Evolutionary conservation across 495 filamentous ascomycete genomes (phyloP).

Genomic region (Amorphotheca resinae): DNA sequence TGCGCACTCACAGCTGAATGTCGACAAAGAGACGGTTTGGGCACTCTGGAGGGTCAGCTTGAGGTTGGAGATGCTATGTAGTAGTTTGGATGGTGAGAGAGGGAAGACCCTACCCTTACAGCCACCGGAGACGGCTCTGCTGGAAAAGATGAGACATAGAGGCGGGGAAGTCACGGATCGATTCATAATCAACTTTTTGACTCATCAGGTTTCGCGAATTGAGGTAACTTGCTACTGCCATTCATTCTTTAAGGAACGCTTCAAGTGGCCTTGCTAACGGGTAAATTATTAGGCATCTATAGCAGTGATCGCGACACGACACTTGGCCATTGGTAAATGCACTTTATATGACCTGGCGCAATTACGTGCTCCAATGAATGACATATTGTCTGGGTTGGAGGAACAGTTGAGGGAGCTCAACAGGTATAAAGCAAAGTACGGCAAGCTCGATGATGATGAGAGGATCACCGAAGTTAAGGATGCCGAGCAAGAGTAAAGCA

Average conservation of each 20-base stretch:
- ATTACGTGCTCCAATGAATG: constrained; percentile 37
- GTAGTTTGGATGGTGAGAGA: constrained; percentile 68
- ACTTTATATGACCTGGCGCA: constrained; percentile 29
- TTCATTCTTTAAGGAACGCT: neutral
- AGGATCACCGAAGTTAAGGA: neutral
- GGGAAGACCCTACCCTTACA: constrained; percentile 42
- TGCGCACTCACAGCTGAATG: constrained; percentile 24
- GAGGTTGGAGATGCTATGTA: constrained; percentile 85
- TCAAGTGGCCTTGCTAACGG: neutral
- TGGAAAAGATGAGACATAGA: constrained; percentile 70
- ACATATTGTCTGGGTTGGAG: constrained; percentile 29
- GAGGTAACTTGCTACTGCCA: constrained; percentile 49
- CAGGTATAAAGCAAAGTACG: constrained; percentile 35
- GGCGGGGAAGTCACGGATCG: constrained; percentile 80
- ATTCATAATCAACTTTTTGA: constrained; percentile 74
- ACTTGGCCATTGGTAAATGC: constrained; percentile 39
- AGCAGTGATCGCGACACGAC: constrained; percentile 51
- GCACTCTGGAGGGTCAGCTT: constrained; percentile 79
- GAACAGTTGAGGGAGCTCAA: constrained; percentile 33
- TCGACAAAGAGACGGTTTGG: constrained; percentile 80
- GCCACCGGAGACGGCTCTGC: constrained; percentile 64
- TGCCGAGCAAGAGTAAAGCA: neutral
- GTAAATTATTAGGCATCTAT: constrained; percentile 35
- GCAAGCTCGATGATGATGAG: constrained; percentile 12
- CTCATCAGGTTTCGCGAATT: constrained; percentile 88